Evolutionary conservation across 2,329 filamentous ascomycete species (phyloP).

Genomic region (Penicillium fuscoglaucum): DNA sequence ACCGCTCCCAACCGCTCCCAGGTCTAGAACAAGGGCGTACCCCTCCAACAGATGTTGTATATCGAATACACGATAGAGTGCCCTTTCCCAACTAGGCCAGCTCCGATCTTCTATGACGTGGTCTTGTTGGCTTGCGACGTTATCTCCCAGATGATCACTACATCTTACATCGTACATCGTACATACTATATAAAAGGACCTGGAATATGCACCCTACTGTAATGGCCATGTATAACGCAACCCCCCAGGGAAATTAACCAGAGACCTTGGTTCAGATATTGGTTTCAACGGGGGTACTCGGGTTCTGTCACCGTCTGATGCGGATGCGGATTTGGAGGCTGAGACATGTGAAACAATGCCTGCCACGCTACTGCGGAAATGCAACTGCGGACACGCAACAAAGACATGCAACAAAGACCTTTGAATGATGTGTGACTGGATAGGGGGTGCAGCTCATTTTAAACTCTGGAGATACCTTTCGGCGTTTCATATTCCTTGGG

Average conservation of each 20-base stretch:
- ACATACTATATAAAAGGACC: background rate
- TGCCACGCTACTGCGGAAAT: constrained; percentile 16
- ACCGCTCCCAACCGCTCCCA: background rate
- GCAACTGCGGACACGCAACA: constrained; percentile 6
- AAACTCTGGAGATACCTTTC: background rate
- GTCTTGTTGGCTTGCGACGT: background rate
- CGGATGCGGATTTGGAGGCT: constrained; percentile 2
- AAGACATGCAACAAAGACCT: constrained; percentile 16
- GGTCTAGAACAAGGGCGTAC: background rate
- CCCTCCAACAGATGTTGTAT: background rate
- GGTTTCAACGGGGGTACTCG: background rate
- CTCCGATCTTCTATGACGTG: background rate
- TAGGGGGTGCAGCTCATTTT: background rate
- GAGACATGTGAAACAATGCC: constrained; percentile 20
- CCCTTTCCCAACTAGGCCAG: background rate
- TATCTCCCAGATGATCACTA: background rate
- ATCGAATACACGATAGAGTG: background rate
- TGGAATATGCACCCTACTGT: background rate
- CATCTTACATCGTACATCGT: background rate
- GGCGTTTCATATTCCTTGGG: background rate
- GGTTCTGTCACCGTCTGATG: background rate
- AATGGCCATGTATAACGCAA: background rate
- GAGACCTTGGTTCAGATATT: background rate
- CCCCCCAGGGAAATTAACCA: background rate
- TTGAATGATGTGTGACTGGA: background rate